phyloP scores from a whole-genome alignment of 345 rosid species.

The Lepidium aucheri region DNA sequence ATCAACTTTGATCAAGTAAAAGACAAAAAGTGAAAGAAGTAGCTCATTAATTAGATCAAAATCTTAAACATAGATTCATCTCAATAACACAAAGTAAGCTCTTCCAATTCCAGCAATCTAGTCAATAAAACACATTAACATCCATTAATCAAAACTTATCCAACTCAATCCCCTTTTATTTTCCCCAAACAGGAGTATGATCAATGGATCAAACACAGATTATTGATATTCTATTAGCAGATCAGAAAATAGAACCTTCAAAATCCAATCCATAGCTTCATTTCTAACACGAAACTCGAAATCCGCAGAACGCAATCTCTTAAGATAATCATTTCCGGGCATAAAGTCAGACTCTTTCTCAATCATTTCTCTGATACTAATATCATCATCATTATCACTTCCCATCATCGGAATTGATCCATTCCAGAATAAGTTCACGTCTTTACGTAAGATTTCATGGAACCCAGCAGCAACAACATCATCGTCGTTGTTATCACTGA shows the following conservation, averaged over 20 bases:
- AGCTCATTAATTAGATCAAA: background rate
- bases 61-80: background rate
- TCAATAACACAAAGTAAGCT: background rate
- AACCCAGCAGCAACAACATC: background rate
- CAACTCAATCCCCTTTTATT: background rate
- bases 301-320: conserved; percentile 37
- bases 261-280: conserved; percentile 54
- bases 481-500: background rate
- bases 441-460: background rate
- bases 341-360: conserved; percentile 38
- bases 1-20: background rate
- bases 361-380: conserved; percentile 33
- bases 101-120: background rate
- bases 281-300: conserved; percentile 38
- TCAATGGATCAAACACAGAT: no score
- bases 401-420: conserved; percentile 25
- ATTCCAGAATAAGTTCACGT: background rate
- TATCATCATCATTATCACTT: conserved; percentile 16
- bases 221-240: background rate
- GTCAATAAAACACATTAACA: background rate
- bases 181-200: no score
- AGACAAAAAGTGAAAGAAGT: background rate
- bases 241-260: conserved; percentile 31
- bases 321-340: conserved; percentile 41
- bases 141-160: background rate